Percentiles rank a stretch among this genome's conserved stretches.
Conservation (phyloP, 2,329 filamentous ascomycete species). For the Alternaria brassicicola region DNA sequence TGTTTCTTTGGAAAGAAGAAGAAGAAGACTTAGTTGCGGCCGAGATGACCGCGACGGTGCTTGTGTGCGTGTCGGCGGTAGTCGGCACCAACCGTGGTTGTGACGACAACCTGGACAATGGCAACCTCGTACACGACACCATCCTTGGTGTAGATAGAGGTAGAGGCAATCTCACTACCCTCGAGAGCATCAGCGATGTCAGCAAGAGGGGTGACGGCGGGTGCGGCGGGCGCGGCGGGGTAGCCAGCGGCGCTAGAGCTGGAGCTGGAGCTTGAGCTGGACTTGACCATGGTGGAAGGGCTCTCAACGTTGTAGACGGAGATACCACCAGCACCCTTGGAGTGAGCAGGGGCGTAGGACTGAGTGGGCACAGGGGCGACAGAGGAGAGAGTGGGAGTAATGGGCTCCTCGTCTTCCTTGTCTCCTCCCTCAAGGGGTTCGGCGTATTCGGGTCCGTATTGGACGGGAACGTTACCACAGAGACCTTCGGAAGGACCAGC, state of each 20-base stretch:
- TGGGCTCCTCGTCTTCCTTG: conserved; percentile 30
- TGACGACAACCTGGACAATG: conserved; percentile 53
- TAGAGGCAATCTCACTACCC: conserved; percentile 41
- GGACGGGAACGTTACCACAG: conserved; percentile 67
- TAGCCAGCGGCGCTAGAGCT: conserved; percentile 9
- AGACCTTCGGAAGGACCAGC: conserved; percentile 62
- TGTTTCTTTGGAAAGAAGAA: not conserved
- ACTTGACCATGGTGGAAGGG: conserved; percentile 7
- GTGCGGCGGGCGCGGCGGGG: conserved; percentile 1
- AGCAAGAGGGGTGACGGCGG: conserved; percentile 30
- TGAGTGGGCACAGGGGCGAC: conserved; percentile 41
- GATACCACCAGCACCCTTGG: conserved; percentile 43
- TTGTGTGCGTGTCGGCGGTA: conserved; percentile 28
- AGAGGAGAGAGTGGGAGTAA: conserved; percentile 21
- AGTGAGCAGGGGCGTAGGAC: conserved; percentile 40
- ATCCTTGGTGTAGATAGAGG: conserved; percentile 51
- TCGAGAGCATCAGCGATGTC: conserved; percentile 11
- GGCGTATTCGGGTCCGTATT: conserved; percentile 54
- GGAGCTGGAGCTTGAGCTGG: conserved; percentile 10
- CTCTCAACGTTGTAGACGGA: conserved; percentile 37
- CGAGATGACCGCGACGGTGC: conserved; percentile 31
- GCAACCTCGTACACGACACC: conserved; percentile 54
- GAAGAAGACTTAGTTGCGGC: conserved; percentile 6
- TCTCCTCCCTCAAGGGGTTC: conserved; percentile 31
- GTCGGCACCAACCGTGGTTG: conserved; percentile 46